Evolutionary conservation across 306 rosid genomes (phyloP), one percentile per base, ranked within the genome.

Genomic region (Vigna hirtella): DNA sequence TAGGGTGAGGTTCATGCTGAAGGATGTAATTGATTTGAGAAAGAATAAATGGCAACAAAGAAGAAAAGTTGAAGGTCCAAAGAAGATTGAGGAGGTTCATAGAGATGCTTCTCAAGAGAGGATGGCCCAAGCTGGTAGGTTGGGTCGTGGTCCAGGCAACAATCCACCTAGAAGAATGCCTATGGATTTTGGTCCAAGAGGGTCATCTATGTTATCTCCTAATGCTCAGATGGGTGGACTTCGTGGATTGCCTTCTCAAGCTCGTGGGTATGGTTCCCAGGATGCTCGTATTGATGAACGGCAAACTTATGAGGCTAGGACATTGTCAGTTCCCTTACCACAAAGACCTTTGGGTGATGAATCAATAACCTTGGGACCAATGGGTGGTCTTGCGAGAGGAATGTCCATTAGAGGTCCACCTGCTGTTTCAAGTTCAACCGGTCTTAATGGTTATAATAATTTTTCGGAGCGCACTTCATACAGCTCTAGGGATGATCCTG

Each of bases 81-180:
- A 93, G 81, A 95, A 91, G 89, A 95, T 95, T 64, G 99, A 95
- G 79, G 99, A 95, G 85, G 90, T 95, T 69, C 99, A 95, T 65
- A 89, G 99, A 78, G 99, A 95, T 89, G 99, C 99, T 78, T 86
- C 97, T 6, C 98, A 95, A 78, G 98, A 92, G 84, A 87, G 98
- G 68, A 91, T 89, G 62, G 87, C 89, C 71, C 98, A 93, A 83
- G 42, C 90, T 65, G 73, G 93, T 71, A 88, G 99, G 86, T 61
- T 85, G 66, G 78, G 88, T 66, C 99, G 99, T 75, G 97, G 94
- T 77, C 85, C 87, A 7, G 82, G 89, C 67, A 86, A 77, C 47
- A 88, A 73, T 83, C 38, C 86, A 28, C 67, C 86, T 22, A 91
- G 98, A 80, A 91, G 97, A 76, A 83, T 42, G 24, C 73, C 87